Evolutionary conservation across 768 basidiomycete genomes (phyloP).

Genomic region (Mycena maculata): DNA sequence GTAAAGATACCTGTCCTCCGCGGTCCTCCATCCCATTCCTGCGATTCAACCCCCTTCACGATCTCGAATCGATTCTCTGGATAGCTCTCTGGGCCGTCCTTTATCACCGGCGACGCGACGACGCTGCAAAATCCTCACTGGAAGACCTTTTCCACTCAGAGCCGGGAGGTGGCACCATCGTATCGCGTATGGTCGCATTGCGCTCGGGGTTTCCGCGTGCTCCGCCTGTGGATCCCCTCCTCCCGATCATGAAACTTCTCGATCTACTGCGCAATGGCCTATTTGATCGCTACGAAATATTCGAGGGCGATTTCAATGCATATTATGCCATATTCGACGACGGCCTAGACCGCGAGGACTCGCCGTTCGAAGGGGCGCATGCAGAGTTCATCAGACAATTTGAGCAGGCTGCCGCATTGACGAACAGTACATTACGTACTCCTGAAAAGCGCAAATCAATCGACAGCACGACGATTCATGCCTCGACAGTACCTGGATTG

Average conservation of each 20-base stretch:
- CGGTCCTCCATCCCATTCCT: neutral
- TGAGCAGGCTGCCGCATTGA: neutral
- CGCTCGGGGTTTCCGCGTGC: neutral
- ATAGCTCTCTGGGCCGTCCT: constrained; percentile 2
- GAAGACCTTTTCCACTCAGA: neutral
- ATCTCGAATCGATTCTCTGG: constrained; percentile 9
- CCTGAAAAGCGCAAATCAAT: neutral
- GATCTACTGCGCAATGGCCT: neutral
- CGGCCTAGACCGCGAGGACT: neutral
- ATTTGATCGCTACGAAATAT: neutral
- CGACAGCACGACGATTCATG: too few species aligned
- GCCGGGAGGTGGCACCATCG: neutral
- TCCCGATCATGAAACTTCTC: neutral
- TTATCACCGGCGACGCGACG: neutral
- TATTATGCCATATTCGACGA: neutral
- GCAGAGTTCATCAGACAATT: neutral
- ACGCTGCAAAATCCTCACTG: neutral
- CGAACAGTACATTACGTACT: neutral
- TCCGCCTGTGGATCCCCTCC: neutral
- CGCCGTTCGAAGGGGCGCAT: neutral
- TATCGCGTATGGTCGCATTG: neutral
- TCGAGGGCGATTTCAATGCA: neutral
- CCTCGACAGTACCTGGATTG: too few species aligned
- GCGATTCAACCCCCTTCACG: neutral
- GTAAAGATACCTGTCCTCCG: neutral